Percentiles rank a stretch among this genome's conserved stretches.
These are phyloP conservation scores for Alternaria panax DNA, from an alignment of 2,329 filamentous ascomycete species.

Conservation along the genomic window DNA sequence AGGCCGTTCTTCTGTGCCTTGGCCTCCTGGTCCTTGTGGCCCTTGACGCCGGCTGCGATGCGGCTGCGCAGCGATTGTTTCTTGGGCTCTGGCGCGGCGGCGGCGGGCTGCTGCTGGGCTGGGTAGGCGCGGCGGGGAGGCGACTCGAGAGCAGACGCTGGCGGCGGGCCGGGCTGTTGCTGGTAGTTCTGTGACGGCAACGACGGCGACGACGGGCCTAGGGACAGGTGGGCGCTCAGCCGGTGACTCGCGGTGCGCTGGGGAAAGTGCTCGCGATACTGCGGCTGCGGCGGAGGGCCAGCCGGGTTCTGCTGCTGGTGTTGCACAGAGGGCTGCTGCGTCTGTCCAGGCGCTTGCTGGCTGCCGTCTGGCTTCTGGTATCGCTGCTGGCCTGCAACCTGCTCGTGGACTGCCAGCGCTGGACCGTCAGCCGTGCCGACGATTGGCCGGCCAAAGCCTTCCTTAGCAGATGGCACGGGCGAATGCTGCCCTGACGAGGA, in stretches of 20 bases:
- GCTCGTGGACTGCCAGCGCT: constrained; percentile 47
- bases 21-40: constrained; percentile 45
- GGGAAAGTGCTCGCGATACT: constrained; percentile 36
- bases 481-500: constrained; percentile 43
- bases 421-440: constrained; percentile 43
- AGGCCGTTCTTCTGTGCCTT: constrained; percentile 43
- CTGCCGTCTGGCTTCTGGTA: constrained; percentile 29
- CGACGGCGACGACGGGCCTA: constrained; percentile 33
- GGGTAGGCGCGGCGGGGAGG: constrained; percentile 36
- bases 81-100: constrained; percentile 33
- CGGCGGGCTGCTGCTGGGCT: constrained; percentile 21
- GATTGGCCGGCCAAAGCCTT: constrained; percentile 32
- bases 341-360: constrained; percentile 29
- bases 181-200: constrained; percentile 33
- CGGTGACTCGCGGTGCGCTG: constrained; percentile 44
- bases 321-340: constrained; percentile 28
- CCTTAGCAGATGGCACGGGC: constrained; percentile 46
- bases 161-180: constrained; percentile 32
- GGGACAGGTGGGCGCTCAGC: constrained; percentile 37
- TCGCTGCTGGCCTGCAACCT: constrained; percentile 34
- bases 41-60: constrained; percentile 37
- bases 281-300: constrained; percentile 18
- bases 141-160: constrained; percentile 35
- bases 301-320: constrained; percentile 10
- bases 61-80: constrained; percentile 47